These are phyloP conservation scores for Stropharia rugosoannulata DNA, from an alignment of 768 basidiomycete species.

Conservation along the genomic window DNA sequence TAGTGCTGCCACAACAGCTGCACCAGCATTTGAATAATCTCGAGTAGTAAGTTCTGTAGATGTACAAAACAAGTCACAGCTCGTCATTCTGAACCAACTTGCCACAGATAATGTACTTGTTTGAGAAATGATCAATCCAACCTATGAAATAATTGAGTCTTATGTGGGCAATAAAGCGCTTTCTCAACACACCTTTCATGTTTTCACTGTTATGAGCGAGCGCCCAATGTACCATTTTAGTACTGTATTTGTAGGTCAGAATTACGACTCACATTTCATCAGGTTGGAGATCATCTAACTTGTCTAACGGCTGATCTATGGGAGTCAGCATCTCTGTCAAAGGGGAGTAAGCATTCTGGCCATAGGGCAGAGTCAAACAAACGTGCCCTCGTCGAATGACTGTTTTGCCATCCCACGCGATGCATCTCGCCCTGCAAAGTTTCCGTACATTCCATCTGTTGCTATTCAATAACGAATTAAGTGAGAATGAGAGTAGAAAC, in stretches of 20 bases:
- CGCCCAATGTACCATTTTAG: conserved; percentile 5
- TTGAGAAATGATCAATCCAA: conserved; percentile 92
- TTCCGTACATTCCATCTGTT: conserved; percentile 94
- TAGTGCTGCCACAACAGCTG: too few species aligned
- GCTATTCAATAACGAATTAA: not conserved
- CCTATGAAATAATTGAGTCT: conserved; percentile 39
- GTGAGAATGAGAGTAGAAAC: conserved; percentile 21
- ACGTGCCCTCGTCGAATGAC: conserved; percentile 86
- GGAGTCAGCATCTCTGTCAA: conserved; percentile 81
- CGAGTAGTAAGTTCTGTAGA: too few species aligned
- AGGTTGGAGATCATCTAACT: conserved; percentile 70
- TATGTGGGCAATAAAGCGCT: not conserved
- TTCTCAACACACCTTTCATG: conserved; percentile 68
- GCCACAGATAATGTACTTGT: conserved; percentile 91
- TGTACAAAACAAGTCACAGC: not conserved
- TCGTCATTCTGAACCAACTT: conserved; percentile 80
- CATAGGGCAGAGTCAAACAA: not conserved
- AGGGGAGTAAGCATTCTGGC: not conserved
- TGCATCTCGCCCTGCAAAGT: conserved; percentile 96
- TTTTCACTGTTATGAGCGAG: conserved; percentile 62
- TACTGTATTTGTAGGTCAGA: not conserved
- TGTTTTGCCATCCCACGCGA: conserved; percentile 98
- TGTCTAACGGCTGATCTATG: conserved; percentile 83
- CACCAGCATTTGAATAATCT: too few species aligned
- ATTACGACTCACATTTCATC: conserved; percentile 74